phyloP scores from a whole-genome alignment of 2,329 filamentous ascomycete genomes.

The Leptoxyphium fumago region DNA sequence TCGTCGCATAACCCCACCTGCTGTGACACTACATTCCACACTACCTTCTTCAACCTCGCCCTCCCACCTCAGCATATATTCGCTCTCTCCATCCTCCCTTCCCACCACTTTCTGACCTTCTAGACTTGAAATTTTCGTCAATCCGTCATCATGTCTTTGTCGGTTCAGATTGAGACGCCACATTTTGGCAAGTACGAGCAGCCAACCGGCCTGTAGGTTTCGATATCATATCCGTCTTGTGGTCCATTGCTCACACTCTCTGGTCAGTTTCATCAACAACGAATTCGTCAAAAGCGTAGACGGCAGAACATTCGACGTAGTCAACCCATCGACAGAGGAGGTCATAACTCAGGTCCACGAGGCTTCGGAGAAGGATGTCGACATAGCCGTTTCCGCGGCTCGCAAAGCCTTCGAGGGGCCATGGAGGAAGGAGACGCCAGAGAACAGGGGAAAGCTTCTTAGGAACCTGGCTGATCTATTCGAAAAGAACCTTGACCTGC shows the following conservation, averaged over 20 bases:
- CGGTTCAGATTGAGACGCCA: slow-evolving; percentile 44
- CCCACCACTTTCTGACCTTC: no score
- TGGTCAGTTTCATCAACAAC: slow-evolving; percentile 71
- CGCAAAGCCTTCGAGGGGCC: slow-evolving; percentile 68
- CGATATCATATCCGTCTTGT: neutral
- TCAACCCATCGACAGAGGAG: slow-evolving; percentile 77
- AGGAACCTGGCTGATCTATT: slow-evolving; percentile 65
- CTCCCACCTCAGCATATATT: no score
- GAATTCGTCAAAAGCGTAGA: slow-evolving; percentile 74
- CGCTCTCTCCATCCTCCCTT: no score
- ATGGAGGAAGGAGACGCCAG: slow-evolving; percentile 55
- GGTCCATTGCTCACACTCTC: neutral
- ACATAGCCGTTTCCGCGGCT: slow-evolving; percentile 68
- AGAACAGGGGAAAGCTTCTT: slow-evolving; percentile 54
- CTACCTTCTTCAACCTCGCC: no score
- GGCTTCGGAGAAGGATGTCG: slow-evolving; percentile 74
- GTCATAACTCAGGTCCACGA: slow-evolving; percentile 72
- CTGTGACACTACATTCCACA: no score
- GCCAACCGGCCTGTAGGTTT: slow-evolving; percentile 38
- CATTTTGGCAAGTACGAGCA: slow-evolving; percentile 43
- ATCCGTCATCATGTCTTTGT: neutral
- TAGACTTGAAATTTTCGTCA: no score
- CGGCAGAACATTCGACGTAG: slow-evolving; percentile 81
- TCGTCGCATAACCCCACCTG: no score
- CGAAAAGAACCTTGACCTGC: slow-evolving; percentile 61